A percentile compares a stretch with the other conserved stretches of the same genome.
phyloP scores from a whole-genome alignment of 192 early-diverging fungal genomes.

The Podila horticola region DNA sequence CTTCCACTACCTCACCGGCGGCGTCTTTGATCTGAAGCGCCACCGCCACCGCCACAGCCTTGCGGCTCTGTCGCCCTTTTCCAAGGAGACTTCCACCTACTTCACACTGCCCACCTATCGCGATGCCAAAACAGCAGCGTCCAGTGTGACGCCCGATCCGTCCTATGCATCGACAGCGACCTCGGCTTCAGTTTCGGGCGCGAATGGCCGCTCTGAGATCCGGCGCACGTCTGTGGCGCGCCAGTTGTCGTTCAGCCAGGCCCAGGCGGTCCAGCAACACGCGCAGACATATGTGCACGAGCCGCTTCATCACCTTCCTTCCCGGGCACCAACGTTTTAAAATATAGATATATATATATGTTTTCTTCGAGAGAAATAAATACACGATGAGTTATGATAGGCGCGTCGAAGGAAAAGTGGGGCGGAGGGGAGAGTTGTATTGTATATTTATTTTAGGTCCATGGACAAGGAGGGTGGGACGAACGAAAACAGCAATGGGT shows the following conservation, averaged over 20 bases:
- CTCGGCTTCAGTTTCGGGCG: background rate
- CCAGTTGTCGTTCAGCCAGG: background rate
- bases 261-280: background rate
- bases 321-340: no score
- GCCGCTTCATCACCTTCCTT: no score
- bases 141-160: no score
- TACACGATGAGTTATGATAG: no score
- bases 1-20: constrained; percentile 23
- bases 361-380: no score
- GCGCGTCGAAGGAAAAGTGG: background rate
- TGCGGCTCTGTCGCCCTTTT: background rate
- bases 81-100: background rate
- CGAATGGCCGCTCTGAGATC: background rate
- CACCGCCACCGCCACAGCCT: background rate
- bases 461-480: background rate
- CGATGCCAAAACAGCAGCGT: background rate
- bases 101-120: background rate
- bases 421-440: constrained; percentile 3
- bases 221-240: background rate
- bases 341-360: no score
- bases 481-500: background rate
- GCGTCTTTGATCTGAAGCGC: background rate
- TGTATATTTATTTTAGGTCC: background rate
- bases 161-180: background rate
- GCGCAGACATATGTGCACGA: background rate